Evolutionary conservation across 1,284 basidiomycete species (phyloP), one percentile per base, ranked within the genome.

Genomic region (Boletus albobrunnescens): DNA sequence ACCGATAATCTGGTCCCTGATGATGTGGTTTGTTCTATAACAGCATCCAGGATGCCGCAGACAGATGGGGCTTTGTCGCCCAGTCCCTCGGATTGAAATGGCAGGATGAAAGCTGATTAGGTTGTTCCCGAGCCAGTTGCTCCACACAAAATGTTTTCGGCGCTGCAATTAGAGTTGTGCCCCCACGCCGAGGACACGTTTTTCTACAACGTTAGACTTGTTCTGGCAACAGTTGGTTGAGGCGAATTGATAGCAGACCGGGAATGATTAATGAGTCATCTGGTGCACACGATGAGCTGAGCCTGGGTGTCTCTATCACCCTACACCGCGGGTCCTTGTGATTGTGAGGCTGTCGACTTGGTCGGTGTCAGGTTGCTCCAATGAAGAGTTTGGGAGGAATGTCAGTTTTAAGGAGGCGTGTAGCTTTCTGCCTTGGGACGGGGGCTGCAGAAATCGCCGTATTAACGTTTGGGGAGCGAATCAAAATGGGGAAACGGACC

Each of bases 41-140:
- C 60, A 88, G 85, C 55, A 86, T 91, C 47, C 74, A 81, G 59
- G 85, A 88, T 56, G 76, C 79, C 9, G 82, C 82, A 4, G 88
- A 88, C 58, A 85, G 84, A 64, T 87, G 81, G 74, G 79, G 82
- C 45, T 89, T 89, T 58, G 80, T 82, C 22, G 82, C 78, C 10
- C 82, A 87, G 56, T 73, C 78, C 3, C 65, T 89, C 44, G 83
- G 82, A 9, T 60, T 80, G 27, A 51, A 71, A 48, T 73, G 70
- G 69, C 56, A 59, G 43, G 55, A 56, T 36, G 49, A 35, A 17
- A 40, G 22, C 11, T 62, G 27, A 63, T 36, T 41, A 19, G 19
- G 16, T 42, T 39, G 4, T 23, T 16, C 33, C 33, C 32, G 26
- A 23, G 16, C 11, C 33, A 2, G 24, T 24, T 19, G n/a, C 14